Base-by-base conservation (phyloP, 2,329 filamentous ascomycete species). In the Botryotinia calthae region DNA sequence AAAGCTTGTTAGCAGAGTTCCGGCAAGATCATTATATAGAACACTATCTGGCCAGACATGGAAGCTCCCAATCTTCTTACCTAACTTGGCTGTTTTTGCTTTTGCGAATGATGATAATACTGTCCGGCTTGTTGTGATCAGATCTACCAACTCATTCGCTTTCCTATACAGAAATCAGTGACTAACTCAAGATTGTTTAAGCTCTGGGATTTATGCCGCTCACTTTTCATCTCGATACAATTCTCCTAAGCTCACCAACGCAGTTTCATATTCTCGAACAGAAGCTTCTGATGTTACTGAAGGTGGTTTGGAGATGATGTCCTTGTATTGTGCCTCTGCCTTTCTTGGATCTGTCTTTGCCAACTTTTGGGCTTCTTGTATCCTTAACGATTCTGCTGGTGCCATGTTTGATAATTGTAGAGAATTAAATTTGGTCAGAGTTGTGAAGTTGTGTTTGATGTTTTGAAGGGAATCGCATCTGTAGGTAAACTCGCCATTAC, bases 61-160 rank as follows among this genome's bases (percentile, higher is more conserved):
- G 8, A 66, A 42, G 37, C 28, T 42, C 31, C 37, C 22, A 8
- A 28, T 59, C 62, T 66, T 75, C 91, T 77, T 90, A 98, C 96
- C 94, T 75, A 99, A 87, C 85, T 99, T 99, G 72, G 96, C 93
- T 46, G 96, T 98, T 89, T 99, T 99, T 75, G 97, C 96, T 87
- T 98, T 98, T 77, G 96, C 96, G 83, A 99, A 98, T 76, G 93
- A 96, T 73, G 95, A 98, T 77, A 99, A 90, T 62, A 96, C 93
- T 77, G 93, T 92, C 81, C 95, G 90, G 83, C 94, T 97, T 82
- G 93, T 93, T 81, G 92, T 95, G 79, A 99, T 91, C 77, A 99
- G 88, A 79, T 94, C 91, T 75, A 97, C 93, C 74, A 99, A 90
- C 80, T 97, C 93, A 81, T 96, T 87, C 79, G 91, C 86, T 82